Evolutionary conservation across 148 eudicot species (phyloP), one percentile per base, ranked within the genome.

Genomic region (Persicaria maculosa): DNA sequence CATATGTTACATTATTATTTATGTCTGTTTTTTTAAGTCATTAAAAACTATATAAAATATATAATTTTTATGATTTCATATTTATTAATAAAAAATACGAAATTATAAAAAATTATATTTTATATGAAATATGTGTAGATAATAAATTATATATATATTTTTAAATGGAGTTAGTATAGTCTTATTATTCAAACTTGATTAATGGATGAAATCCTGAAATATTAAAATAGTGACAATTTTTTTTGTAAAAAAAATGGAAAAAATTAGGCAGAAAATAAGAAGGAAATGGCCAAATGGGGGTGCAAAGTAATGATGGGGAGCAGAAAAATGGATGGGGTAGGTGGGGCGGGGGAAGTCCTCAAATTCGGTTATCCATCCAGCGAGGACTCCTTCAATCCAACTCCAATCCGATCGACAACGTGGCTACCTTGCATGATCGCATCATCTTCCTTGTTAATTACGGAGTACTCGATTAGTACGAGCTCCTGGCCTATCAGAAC

Each of bases 291-390:
- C n/a, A n/a, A n/a, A n/a, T n/a, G n/a, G 52, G 31, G 40, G 40
- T 31, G 40, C 40, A 31, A 31, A 65, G 44, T 65, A 65, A 62
- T 36, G 16, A 62, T 36, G 68, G 6, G 44, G 44, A 62, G 31
- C n/a, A 62, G 4, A 31, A 9, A 65, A 36, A 9, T 65, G 70
- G 2, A 36, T 45, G 47, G 52, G 70, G 70, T 65, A 65, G 70
- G 70, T 65, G 70, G 70, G 70, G 70, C 40, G 43, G 70, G 4
- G 36, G 19, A 40, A 64, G 46, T 19, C 44, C 68, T 62, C 68
- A 62, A 62, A 16, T 62, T 44, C 16, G 44, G 25, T 48, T 25
- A 43, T 31, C 44, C 7, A 25, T 62, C 68, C 68, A 62, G 44
- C 65, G 65, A 58, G 22, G 65, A 58, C 65, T 19, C 12, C 65